Evolutionary conservation across 2,329 filamentous ascomycete genomes (phyloP), one percentile per base, ranked within the genome.

Genomic region (Fusarium pseudonygamai): DNA sequence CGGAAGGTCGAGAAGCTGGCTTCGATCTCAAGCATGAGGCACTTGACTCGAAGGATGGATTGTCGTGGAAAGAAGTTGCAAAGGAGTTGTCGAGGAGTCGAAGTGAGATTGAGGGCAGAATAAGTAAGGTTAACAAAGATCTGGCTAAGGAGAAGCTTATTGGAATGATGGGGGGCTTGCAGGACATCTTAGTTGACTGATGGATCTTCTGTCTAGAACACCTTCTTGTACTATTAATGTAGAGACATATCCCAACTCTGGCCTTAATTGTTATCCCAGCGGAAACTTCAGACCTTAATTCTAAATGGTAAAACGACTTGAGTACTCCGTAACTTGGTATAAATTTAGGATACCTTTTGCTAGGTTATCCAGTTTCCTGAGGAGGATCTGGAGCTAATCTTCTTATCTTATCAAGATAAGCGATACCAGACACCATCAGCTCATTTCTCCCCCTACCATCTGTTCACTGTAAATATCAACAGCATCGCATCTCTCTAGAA

Each of bases 381-480:
- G 13, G 32, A 14, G 32, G 32, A 34, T 14, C 5, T 34, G 14
- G 32, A 28, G 20, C 6, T 3, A 8, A 15, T 22, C 14, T 3
- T n/a, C 28, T 49, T 49, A 49, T 50, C 47, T 50, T 50, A 34
- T 50, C 47, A 50, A 5, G 46, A 34, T 50, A 50, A 50, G 16
- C 47, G 30, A n/a, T 34, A 32, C 16, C 28, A 18, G 13, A 20
- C 28, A 50, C 8, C 30, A 14, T 5, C 8, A 14, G 5, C 28
- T 4, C 2, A 18, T 32, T 32, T 32, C 15, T 32, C 22, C 3
- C 10, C 0, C 0, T 34, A 18, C 11, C 6, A 1, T 32, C 22
- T 18, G 7, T 32, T 0, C 3, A 7, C 28, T 13, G 11, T 18
- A 3, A 14, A 18, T 32, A 24, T 13, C 5, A 13, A 18, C 15